Percentiles rank a stretch among this genome's conserved stretches.
phyloP scores from a whole-genome alignment of 2,329 filamentous ascomycete genomes.

The Phyllosticta paracitricarpa region DNA sequence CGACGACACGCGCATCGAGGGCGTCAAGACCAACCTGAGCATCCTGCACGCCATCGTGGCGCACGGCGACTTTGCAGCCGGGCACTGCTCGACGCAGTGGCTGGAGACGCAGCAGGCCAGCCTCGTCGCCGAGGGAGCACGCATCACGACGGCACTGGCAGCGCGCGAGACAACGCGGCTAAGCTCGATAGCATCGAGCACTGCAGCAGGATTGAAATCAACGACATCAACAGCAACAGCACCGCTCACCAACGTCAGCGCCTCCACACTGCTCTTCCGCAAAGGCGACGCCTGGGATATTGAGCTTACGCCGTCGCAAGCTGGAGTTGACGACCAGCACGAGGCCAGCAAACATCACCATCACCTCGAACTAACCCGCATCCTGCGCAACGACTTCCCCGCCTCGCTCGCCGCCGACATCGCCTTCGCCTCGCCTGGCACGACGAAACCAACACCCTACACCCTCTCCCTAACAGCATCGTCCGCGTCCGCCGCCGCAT shows the following conservation, averaged over 20 bases:
- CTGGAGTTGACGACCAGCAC: conserved; percentile 1
- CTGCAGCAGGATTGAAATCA: not conserved
- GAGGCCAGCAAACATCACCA: conserved; percentile 24
- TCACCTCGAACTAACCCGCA: conserved; percentile 44
- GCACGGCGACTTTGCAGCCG: conserved; percentile 39
- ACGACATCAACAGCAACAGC: not conserved
- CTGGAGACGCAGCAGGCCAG: conserved; percentile 39
- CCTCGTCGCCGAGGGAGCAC: conserved; percentile 28
- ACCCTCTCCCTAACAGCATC: conserved; percentile 37
- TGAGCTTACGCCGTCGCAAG: conserved; percentile 22
- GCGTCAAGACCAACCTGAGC: conserved; percentile 49
- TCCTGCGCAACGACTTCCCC: conserved; percentile 53
- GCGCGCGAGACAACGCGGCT: conserved; percentile 1
- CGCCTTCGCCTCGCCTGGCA: conserved; percentile 31
- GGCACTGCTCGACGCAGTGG: conserved; percentile 48
- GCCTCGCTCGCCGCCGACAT: conserved; percentile 44
- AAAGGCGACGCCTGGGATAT: conserved; percentile 52
- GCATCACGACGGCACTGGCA: conserved; percentile 11
- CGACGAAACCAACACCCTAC: conserved; percentile 29
- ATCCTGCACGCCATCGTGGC: conserved; percentile 45
- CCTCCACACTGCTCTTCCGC: conserved; percentile 40
- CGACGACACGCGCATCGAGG: conserved; percentile 44
- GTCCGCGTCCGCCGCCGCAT: conserved; percentile 31
- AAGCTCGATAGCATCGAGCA: not conserved
- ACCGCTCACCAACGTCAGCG: conserved; percentile 4